A percentile compares a stretch with the other conserved stretches of the same genome.
Conservation (phyloP, 2,329 filamentous ascomycete genomes). For the Pseudodiploospora longispora region DNA sequence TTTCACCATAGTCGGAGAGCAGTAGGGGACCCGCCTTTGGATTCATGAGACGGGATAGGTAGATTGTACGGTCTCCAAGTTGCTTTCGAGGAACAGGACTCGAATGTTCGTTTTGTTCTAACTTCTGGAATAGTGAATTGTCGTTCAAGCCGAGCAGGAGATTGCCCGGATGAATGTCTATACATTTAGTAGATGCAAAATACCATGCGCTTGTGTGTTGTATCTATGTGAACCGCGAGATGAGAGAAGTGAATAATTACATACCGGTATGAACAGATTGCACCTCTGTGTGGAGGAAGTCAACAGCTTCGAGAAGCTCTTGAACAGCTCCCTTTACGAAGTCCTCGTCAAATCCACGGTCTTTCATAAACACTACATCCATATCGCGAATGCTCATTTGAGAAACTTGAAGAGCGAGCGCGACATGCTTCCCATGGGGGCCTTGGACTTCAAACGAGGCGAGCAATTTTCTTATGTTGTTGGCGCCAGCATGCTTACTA, state of each 20-base stretch:
- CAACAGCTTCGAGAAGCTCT: slow-evolving; percentile 23
- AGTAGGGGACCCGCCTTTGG: slow-evolving; percentile 18
- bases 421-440: slow-evolving; percentile 13
- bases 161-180: slow-evolving; percentile 20
- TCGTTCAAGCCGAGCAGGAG: slow-evolving; percentile 15
- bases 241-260: neutral
- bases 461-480: slow-evolving; percentile 14
- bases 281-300: slow-evolving; percentile 26
- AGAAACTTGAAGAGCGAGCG: slow-evolving; percentile 15
- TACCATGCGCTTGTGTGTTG: neutral
- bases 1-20: slow-evolving; percentile 21
- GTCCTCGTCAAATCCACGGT: slow-evolving; percentile 15
- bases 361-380: slow-evolving; percentile 17
- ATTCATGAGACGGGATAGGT: slow-evolving; percentile 16
- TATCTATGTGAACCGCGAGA: too few relatives aligned
- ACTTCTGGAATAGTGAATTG: slow-evolving; percentile 12
- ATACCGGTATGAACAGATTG: slow-evolving; percentile 24
- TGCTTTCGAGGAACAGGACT: slow-evolving; percentile 16
- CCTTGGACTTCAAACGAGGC: slow-evolving; percentile 14
- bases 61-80: slow-evolving; percentile 14
- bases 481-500: slow-evolving; percentile 8
- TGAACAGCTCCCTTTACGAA: slow-evolving; percentile 22
- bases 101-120: slow-evolving; percentile 16
- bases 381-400: slow-evolving; percentile 26
- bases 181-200: neutral